These are phyloP conservation scores for Madurella fahalii DNA, from an alignment of 2,329 filamentous ascomycete species.

Conservation along the genomic window DNA sequence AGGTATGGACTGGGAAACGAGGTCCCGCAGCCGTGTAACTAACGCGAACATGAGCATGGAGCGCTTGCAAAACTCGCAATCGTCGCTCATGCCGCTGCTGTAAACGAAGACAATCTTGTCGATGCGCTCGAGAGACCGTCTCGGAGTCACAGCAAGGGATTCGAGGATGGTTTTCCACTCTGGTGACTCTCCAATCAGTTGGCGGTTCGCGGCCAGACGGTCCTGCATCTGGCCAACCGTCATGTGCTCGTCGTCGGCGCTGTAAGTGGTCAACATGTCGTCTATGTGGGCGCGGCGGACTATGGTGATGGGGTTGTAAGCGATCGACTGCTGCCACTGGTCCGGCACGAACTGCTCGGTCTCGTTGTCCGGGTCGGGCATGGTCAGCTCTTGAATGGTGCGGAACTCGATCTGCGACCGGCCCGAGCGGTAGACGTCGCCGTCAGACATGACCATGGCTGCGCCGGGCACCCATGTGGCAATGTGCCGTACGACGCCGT, in stretches of 20 bases:
- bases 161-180: constrained; percentile 6
- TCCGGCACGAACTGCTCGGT: constrained; percentile 9
- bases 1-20: constrained; percentile 4
- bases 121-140: constrained; percentile 1
- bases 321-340: constrained; percentile 10
- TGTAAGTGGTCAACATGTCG: background rate
- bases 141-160: background rate
- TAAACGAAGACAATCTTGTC: constrained; percentile 19
- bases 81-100: constrained; percentile 5
- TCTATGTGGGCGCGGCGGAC: background rate
- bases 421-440: background rate
- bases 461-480: constrained; percentile 8
- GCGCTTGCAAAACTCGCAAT: constrained; percentile 7
- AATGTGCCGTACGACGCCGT: constrained; percentile 12
- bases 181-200: background rate
- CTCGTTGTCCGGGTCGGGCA: constrained; percentile 10
- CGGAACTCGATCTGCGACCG: constrained; percentile 18
- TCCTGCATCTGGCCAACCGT: background rate
- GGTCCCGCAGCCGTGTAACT: constrained; percentile 6
- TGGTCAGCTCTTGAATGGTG: constrained; percentile 18
- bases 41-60: constrained; percentile 11
- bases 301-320: constrained; percentile 8
- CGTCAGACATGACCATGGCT: background rate
- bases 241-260: background rate
- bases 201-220: background rate